phyloP scores from a whole-genome alignment of 2,329 filamentous ascomycete species.

The Fusarium kyushuense region DNA sequence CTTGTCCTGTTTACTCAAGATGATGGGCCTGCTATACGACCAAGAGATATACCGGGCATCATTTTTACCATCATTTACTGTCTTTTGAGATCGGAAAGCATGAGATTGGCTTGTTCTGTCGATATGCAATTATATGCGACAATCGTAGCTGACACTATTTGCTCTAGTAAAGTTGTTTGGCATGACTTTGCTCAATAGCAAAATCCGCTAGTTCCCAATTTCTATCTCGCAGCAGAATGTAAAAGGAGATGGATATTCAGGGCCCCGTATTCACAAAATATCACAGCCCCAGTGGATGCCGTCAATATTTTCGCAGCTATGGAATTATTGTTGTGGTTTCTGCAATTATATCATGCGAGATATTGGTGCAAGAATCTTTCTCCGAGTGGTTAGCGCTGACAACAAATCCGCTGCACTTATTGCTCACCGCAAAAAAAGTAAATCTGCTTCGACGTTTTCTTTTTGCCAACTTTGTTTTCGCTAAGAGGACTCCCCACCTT shows the following conservation, averaged over 20 bases:
- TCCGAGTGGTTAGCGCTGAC: conserved; percentile 14
- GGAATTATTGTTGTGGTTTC: not conserved
- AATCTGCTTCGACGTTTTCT: not conserved
- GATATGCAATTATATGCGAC: not conserved
- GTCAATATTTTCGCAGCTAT: not conserved
- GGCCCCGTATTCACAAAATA: not conserved
- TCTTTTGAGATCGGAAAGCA: not conserved
- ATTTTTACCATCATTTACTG: not conserved
- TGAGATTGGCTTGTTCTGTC: not conserved
- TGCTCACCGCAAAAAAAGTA: not conserved
- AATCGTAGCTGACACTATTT: not conserved
- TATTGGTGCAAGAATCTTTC: not conserved
- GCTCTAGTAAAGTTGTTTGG: not conserved
- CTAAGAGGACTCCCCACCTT: not conserved
- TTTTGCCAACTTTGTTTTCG: not conserved
- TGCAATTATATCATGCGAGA: not conserved
- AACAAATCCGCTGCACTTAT: not conserved
- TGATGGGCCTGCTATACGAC: not conserved
- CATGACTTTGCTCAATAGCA: not conserved
- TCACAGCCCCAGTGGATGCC: not conserved
- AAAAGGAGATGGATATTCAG: not conserved
- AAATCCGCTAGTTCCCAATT: not conserved
- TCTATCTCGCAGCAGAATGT: not conserved
- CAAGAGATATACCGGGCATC: not conserved
- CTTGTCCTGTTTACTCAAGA: not conserved